phyloP scores from a whole-genome alignment of 345 rosid species.

The Linum lewisii region DNA sequence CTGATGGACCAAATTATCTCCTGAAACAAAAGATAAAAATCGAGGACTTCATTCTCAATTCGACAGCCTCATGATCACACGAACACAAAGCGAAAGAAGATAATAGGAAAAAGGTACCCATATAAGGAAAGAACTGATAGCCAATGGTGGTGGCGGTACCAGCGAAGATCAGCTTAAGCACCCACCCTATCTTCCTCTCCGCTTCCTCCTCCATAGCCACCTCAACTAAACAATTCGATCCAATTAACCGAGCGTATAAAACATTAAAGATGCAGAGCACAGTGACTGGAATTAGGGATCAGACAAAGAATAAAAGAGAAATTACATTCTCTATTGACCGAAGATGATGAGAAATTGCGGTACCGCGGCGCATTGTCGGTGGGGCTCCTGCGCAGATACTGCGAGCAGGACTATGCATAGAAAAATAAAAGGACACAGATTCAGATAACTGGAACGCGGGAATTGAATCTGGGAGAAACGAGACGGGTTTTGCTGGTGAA shows the following conservation, averaged over 20 bases:
- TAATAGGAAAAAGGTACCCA: constrained; percentile 34
- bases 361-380: constrained; percentile 13
- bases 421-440: not conserved
- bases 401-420: not conserved
- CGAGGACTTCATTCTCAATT: not conserved
- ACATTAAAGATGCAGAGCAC: not conserved
- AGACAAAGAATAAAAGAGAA: not conserved
- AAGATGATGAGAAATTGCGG: constrained; percentile 14
- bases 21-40: constrained; percentile 23
- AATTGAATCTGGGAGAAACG: not conserved
- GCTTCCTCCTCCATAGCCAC: constrained; percentile 67
- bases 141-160: constrained; percentile 66
- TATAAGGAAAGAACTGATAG: constrained; percentile 73
- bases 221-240: constrained; percentile 37
- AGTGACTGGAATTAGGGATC: too few relatives aligned
- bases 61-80: not conserved
- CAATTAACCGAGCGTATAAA: not conserved
- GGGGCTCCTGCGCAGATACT: constrained; percentile 11
- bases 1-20: constrained; percentile 79
- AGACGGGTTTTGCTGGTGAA: not conserved
- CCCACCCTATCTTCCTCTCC: constrained; percentile 82
- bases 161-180: constrained; percentile 60
- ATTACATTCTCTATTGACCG: constrained; percentile 8
- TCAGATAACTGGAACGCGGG: not conserved
- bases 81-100: not conserved